Evolutionary conservation across 2,329 filamentous ascomycete genomes (phyloP).

Genomic region (Aspergillus vadensis): DNA sequence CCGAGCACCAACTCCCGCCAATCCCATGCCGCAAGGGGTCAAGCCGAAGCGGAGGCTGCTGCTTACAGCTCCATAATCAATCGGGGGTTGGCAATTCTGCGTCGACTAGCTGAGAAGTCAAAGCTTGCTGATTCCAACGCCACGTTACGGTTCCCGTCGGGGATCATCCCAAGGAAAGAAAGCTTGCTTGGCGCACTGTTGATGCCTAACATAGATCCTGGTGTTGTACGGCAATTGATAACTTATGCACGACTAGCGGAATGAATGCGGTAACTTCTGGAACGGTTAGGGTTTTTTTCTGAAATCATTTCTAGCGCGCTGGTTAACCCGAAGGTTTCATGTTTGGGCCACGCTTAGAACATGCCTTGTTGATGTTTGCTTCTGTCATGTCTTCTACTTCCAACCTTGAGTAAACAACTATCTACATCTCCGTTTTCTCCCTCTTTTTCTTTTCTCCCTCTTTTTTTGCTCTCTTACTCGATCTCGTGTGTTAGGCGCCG

Average conservation of each 20-base stretch:
- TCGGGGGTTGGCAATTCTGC: slow-evolving; percentile 68
- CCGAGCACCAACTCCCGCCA: slow-evolving; percentile 37
- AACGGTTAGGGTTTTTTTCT: slow-evolving; percentile 13
- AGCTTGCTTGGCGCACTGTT: slow-evolving; percentile 67
- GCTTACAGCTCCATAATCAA: slow-evolving; percentile 60
- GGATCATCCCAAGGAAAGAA: slow-evolving; percentile 67
- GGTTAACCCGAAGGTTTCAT: slow-evolving; percentile 17
- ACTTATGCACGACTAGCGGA: slow-evolving; percentile 61
- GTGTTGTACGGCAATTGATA: slow-evolving; percentile 68
- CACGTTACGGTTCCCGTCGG: slow-evolving; percentile 56
- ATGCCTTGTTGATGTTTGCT: slow-evolving; percentile 20
- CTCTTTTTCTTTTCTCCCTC: neutral
- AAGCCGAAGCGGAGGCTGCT: slow-evolving; percentile 45
- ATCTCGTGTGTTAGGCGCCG: slow-evolving; percentile 24
- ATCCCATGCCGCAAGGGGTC: slow-evolving; percentile 33
- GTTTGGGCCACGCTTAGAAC: slow-evolving; percentile 10
- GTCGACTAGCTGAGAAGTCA: slow-evolving; percentile 67
- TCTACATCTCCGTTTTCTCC: slow-evolving; percentile 9
- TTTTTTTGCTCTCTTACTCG: too few relatives aligned
- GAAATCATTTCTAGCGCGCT: slow-evolving; percentile 22
- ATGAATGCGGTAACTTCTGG: slow-evolving; percentile 26
- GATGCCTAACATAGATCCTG: slow-evolving; percentile 65
- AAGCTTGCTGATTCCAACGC: slow-evolving; percentile 56
- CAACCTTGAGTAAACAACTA: slow-evolving; percentile 23
- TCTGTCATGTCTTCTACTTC: slow-evolving; percentile 27